Conservation (phyloP, 2,329 filamentous ascomycete species). For the Scedosporium minutisporum region DNA sequence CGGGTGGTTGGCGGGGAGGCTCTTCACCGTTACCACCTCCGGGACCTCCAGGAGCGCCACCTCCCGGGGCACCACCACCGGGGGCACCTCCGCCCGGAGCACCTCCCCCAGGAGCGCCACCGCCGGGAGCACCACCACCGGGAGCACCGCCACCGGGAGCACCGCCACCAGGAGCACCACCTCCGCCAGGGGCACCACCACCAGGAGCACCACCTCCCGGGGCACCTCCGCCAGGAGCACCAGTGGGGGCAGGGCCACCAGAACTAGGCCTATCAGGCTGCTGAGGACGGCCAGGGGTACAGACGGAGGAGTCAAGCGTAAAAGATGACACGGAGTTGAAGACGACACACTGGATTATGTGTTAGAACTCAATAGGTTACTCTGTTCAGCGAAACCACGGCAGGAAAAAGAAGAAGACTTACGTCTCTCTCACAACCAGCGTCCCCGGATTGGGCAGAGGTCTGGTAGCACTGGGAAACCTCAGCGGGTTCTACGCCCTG, state of each 20-base stretch:
- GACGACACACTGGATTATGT: neutral
- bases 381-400: neutral
- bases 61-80: neutral
- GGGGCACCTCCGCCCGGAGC: neutral
- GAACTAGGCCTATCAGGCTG: neutral
- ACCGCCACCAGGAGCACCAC: neutral
- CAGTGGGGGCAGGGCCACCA: neutral
- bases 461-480: neutral
- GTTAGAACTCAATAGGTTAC: too few relatives aligned
- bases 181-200: neutral
- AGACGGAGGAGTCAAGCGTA: neutral
- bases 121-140: neutral
- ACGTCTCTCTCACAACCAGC: neutral
- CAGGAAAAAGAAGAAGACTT: neutral
- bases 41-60: neutral
- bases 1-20: neutral
- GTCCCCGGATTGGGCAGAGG: neutral
- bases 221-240: neutral
- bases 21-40: neutral
- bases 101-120: neutral
- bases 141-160: neutral
- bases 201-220: neutral
- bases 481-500: neutral
- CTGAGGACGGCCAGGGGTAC: neutral
- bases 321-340: neutral